A percentile compares a stretch with the other conserved stretches of the same genome.
Conservation (phyloP, 176 grass and related monocot genomes). For the Musa troglodytarum region DNA sequence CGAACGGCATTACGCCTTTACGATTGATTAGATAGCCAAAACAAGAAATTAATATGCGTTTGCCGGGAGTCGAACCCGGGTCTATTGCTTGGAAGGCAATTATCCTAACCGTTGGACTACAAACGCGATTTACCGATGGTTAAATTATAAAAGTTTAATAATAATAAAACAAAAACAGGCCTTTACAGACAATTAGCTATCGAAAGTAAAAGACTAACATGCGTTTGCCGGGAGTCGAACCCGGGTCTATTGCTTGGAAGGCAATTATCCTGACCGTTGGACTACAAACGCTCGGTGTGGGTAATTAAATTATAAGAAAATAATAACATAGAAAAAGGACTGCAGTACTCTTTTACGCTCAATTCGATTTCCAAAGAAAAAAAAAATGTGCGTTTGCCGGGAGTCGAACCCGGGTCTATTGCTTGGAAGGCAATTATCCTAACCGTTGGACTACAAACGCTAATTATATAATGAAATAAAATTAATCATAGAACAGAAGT, state of each 20-base stretch:
- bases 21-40: too few species aligned
- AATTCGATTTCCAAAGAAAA: too few species aligned
- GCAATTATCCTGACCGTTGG: slow-evolving; percentile 99
- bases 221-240: slow-evolving; percentile 91
- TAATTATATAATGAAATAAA: too few species aligned
- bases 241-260: slow-evolving; percentile 89
- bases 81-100: slow-evolving; percentile 93
- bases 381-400: slow-evolving; percentile 39
- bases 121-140: too few species aligned
- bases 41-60: slow-evolving; percentile 12
- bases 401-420: slow-evolving; percentile 93
- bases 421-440: slow-evolving; percentile 98
- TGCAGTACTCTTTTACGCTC: too few species aligned
- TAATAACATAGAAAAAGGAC: too few species aligned
- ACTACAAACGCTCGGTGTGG: slow-evolving; percentile 46
- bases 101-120: slow-evolving; percentile 98
- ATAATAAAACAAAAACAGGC: too few species aligned
- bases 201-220: fast-evolving
- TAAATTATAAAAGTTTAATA: too few species aligned
- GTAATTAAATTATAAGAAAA: too few species aligned
- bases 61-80: slow-evolving; percentile 91
- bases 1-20: too few species aligned
- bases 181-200: too few species aligned
- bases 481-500: too few species aligned
- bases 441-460: slow-evolving; percentile 96